Percentiles rank a stretch among this genome's conserved stretches.
Evolutionary conservation across 2,329 filamentous ascomycete species (phyloP).

Genomic region (Fusarium multiceps): DNA sequence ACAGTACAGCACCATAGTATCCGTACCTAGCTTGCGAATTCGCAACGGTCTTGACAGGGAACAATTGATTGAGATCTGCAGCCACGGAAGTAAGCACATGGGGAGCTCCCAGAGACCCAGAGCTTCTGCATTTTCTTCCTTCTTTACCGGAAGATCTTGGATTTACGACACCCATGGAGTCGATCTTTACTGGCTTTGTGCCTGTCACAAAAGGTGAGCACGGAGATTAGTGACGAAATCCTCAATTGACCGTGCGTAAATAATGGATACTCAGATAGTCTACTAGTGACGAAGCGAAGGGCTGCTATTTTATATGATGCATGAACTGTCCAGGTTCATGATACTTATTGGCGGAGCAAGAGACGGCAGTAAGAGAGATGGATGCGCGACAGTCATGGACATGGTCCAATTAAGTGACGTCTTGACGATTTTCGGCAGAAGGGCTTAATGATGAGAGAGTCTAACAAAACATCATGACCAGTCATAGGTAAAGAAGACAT

Average conservation of each 20-base stretch:
- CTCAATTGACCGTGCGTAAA: conserved; percentile 20
- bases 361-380: background rate
- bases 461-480: conserved; percentile 17
- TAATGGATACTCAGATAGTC: background rate
- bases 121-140: background rate
- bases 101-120: conserved; percentile 7
- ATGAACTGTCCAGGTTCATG: conserved; percentile 2
- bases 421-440: conserved; percentile 17
- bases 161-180: conserved; percentile 3
- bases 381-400: background rate
- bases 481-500: background rate
- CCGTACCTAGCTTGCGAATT: conserved; percentile 1
- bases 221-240: conserved; percentile 34
- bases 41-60: conserved; percentile 28
- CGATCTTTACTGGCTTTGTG: conserved; percentile 23
- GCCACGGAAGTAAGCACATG: conserved; percentile 8
- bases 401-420: background rate
- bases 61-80: conserved; percentile 41
- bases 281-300: background rate
- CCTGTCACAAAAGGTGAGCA: conserved; percentile 9
- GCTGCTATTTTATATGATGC: conserved; percentile 14
- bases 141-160: conserved; percentile 8
- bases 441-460: conserved; percentile 6
- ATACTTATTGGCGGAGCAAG: conserved; percentile 5
- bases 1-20: background rate